Conservation (phyloP, 2,329 filamentous ascomycete species). For the Aspergillus floridensis region DNA sequence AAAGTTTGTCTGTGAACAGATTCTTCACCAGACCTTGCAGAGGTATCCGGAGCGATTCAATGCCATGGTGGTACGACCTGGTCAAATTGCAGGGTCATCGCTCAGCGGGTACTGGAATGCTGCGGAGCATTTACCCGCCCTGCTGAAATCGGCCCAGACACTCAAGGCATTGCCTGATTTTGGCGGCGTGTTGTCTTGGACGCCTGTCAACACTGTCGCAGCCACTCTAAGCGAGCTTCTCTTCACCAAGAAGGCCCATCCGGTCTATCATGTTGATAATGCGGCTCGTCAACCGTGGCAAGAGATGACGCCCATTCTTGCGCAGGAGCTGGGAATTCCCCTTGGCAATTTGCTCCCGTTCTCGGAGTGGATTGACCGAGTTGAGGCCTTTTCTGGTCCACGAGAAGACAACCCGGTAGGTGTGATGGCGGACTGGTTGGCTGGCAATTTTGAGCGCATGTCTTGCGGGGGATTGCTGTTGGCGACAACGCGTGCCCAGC, state of each 20-base stretch:
- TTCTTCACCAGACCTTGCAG: conserved; percentile 51
- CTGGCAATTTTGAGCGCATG: conserved; percentile 42
- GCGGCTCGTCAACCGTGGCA: conserved; percentile 44
- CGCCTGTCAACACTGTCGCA: conserved; percentile 46
- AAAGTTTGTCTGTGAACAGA: conserved; percentile 52
- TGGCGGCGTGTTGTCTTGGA: conserved; percentile 45
- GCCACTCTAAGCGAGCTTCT: conserved; percentile 36
- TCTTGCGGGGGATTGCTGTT: conserved; percentile 46
- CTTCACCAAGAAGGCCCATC: conserved; percentile 21
- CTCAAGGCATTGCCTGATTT: conserved; percentile 45
- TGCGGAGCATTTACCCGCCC: conserved; percentile 50
- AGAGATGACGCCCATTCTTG: conserved; percentile 36
- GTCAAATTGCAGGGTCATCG: conserved; percentile 54
- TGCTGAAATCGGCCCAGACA: conserved; percentile 52
- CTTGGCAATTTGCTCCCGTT: conserved; percentile 37
- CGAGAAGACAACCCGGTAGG: conserved; percentile 31
- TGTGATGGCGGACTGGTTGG: conserved; percentile 31
- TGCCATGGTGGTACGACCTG: conserved; percentile 46
- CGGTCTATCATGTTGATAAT: conserved; percentile 49
- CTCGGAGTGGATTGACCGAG: conserved; percentile 41
- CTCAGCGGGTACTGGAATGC: conserved; percentile 56
- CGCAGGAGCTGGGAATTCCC: conserved; percentile 33
- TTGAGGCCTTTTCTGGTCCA: conserved; percentile 24
- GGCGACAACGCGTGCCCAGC: conserved; percentile 32
- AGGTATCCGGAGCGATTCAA: conserved; percentile 44